Evolutionary conservation across 148 eudicot genomes (phyloP), one percentile per base, ranked within the genome.

Genomic region (Fagopyrum esculentum): DNA sequence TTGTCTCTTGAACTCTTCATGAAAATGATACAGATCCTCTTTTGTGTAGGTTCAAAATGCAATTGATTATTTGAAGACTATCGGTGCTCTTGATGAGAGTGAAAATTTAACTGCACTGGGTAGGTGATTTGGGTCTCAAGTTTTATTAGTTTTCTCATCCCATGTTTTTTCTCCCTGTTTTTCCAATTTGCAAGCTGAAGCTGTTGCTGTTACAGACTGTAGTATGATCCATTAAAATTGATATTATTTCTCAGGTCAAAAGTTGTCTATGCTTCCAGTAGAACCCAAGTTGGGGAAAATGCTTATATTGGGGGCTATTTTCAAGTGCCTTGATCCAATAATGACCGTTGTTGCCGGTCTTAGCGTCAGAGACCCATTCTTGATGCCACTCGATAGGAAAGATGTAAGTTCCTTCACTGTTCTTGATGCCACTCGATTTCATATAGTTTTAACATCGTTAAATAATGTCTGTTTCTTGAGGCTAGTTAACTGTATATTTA

Each of bases 241-340:
- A 57, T 74, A 15, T 43, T 74, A 50, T 30, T 73, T 55, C 81
- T 79, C 91, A 95, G 98, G 98, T 57, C 93, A 76, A 56, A 82
- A 89, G 72, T 84, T 95, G 83, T 87, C 97, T 57, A 77, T 85
- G 92, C 97, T 95, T 83, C 98, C 96, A 44, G 97, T 90, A 70
- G 98, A 95, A 81, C 98, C 98, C 55, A 95, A 95, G 76, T 86
- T 95, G 51, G 98, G 98, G 60, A 95, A 95, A 77, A 95, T 92
- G 98, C 89, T 95, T 45, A 84, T 92, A 72, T 84, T 82, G 74
- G 98, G 98, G 79, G 89, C 97, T 57, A 90, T 92, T 75, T 95
- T 95, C 83, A 90, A 87, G 78, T 95, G 98, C 83, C 81, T 95
- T 50, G 95, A 95, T 82, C 98, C 98, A 78, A 73, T 92, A 76